Evolutionary conservation across 1,139 yeast genomes (phyloP).

Genomic region (Geotrichum europaeum): DNA sequence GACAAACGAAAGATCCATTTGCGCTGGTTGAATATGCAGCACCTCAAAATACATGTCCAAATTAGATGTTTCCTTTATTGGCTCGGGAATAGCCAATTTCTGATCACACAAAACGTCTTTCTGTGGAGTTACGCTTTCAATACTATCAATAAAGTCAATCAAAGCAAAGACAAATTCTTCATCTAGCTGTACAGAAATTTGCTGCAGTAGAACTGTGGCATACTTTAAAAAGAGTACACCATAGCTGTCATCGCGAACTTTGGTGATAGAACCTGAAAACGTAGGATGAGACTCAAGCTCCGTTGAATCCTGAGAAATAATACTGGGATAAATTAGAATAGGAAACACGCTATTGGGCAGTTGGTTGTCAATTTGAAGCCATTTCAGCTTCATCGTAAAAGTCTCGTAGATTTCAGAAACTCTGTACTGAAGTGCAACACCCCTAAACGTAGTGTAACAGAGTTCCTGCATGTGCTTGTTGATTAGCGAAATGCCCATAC

Average conservation of each 20-base stretch:
- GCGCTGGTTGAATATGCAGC: constrained; percentile 85
- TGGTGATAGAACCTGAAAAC: constrained; percentile 75
- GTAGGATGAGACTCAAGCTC: constrained; percentile 90
- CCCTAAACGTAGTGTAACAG: constrained; percentile 71
- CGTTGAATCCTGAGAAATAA: constrained; percentile 72
- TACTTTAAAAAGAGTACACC: constrained; percentile 87
- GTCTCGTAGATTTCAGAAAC: constrained; percentile 83
- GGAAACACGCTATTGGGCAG: constrained; percentile 83
- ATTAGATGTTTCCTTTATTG: constrained; percentile 51
- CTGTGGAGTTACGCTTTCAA: constrained; percentile 24
- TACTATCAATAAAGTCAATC: constrained; percentile 61
- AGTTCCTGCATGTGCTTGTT: constrained; percentile 67
- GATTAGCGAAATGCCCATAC: constrained; percentile 80
- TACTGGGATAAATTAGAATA: constrained; percentile 80
- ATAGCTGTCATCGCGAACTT: constrained; percentile 80
- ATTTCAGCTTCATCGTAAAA: constrained; percentile 70
- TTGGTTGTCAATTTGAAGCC: constrained; percentile 94
- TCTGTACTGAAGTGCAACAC: constrained; percentile 71
- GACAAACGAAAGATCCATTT: constrained; percentile 81
- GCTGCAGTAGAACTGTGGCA: constrained; percentile 83
- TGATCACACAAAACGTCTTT: constrained; percentile 51
- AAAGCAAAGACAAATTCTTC: constrained; percentile 85
- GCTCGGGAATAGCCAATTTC: constrained; percentile 60
- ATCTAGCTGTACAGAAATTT: constrained; percentile 84
- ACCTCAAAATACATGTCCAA: constrained; percentile 86